Evolutionary conservation across 73 alveolate genomes (phyloP), one percentile per base, ranked within the genome.

Genomic region (Strombidium stylifer): DNA sequence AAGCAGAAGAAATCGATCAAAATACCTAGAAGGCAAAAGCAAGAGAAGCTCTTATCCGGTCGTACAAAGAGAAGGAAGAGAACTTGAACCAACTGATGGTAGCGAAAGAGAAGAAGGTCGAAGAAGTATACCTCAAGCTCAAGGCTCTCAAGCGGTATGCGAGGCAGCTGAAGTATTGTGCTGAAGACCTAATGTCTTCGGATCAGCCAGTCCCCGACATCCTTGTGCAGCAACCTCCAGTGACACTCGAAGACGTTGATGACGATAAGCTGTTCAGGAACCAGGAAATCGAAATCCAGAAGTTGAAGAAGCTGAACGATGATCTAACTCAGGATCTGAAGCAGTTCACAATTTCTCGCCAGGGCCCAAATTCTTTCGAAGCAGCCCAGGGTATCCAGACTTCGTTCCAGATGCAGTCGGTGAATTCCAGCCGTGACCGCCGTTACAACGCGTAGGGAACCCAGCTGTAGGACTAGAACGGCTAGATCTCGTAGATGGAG

Each of bases 121-220:
- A 73, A 21, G 90, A 76, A 74, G 69, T 81, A 47, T 75, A 88
- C 58, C 82, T 49, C 39, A 90, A 81, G 67, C 87, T 73, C 4
- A 75, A 84, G 83, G 89, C 92, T 41, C 47, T 91, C 23, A 92
- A 93, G 86, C 70, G 88, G 73, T 93, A 93, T 81, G 97, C 99
- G 2, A 74, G 99, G 51, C 72, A 94, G 48, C 87, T 95, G 41
- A 93, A 92, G 72, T 90, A 93, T 73, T 84, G 90, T 20, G 97
- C 98, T 23, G 97, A 93, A 65, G 99, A 95, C 67, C 93, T 94
- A 96, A 96, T 96, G 26, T 98, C 99, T 1, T 87, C 92, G n/a
- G 97, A 97, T 36, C 90, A 93, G 48, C 98, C 97, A 60, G 70
- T 92, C 19, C 99, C 99, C 0, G 98, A 95, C 69, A 69, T 95